Evolutionary conservation across 192 early-diverging fungal genomes (phyloP), one percentile per base, ranked within the genome.

Genomic region (Backusella macrospora): DNA sequence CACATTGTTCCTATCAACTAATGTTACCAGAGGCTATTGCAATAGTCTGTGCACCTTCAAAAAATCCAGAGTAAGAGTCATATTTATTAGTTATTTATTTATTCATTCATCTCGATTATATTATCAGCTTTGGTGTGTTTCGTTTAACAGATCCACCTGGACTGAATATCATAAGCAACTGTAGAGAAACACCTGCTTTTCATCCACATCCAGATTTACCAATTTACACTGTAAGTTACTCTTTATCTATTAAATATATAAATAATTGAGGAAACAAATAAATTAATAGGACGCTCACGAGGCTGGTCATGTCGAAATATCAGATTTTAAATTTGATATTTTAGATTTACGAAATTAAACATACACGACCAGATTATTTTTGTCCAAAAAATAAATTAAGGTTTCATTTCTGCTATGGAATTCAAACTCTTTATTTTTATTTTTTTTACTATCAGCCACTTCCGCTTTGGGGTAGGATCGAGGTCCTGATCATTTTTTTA

Each of bases 21-120:
- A 93, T 95, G 88, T 83, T 96, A 6, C 94, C 94, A 15, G 96
- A 97, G 73, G 96, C 96, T 23, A 93, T 97, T 66, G 95, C 96
- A 13, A 96, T 97, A 76, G 96, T 97, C 7, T 91, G 92, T 68
- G 84, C 96, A 6, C 95, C 95, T 7, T 86, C 76, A 38, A 79
- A 92, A 63, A 78, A 85, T 1, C 92, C 90, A 80, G 84, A 83
- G 85, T 86, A 85, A 73, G 76, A 34, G 2, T 2, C 29, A 37
- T 12, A 14, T 38, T n/a, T 63, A 18, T n/a, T 15, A 43, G 48
- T 37, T 26, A 26, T 59, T 65, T 49, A 18, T 43, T 72, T 62
- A 55, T 55, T 4, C 47, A 21, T 34, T 34, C 6, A 48, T 16
- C 15, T 48, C n/a, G 15, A 6, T 48, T 5, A 48, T 14, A 4